These are phyloP conservation scores for Bisporella sp. DNA, from an alignment of 2,329 filamentous ascomycete genomes.

Conservation along the genomic window DNA sequence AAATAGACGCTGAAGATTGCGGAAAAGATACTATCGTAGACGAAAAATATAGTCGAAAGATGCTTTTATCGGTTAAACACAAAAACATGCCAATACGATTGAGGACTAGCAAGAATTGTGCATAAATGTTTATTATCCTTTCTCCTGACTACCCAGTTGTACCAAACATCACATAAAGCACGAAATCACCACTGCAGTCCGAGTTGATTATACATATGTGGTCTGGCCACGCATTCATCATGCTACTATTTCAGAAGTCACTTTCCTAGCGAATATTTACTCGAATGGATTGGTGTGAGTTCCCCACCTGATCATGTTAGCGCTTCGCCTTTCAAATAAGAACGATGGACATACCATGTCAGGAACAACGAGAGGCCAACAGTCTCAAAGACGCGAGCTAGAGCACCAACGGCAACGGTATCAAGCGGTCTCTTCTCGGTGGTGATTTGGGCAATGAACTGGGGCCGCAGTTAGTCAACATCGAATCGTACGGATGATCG, in stretches of 20 bases:
- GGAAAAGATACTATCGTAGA: too few species aligned
- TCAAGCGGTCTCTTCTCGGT: slow-evolving; percentile 89
- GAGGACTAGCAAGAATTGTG: too few species aligned
- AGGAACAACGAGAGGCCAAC: slow-evolving; percentile 86
- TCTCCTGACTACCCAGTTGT: too few species aligned
- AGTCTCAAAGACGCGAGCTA: slow-evolving; percentile 86
- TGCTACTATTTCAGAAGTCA: neutral
- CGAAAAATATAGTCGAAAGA: too few species aligned
- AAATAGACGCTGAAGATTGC: too few species aligned
- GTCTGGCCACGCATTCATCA: neutral
- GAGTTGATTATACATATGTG: neutral
- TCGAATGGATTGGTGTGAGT: slow-evolving; percentile 87
- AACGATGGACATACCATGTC: slow-evolving; percentile 35
- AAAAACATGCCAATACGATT: too few species aligned
- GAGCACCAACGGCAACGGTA: slow-evolving; percentile 76
- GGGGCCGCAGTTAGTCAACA: slow-evolving; percentile 4
- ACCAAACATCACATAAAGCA: too few species aligned
- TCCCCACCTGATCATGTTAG: slow-evolving; percentile 65
- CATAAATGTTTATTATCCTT: too few species aligned
- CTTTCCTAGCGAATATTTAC: slow-evolving; percentile 14
- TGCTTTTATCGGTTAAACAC: too few species aligned
- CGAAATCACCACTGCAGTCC: too few species aligned
- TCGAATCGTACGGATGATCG: neutral
- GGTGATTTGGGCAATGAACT: slow-evolving; percentile 83
- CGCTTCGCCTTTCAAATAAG: slow-evolving; percentile 2